Percentiles rank a stretch among this genome's conserved stretches.
phyloP scores from a whole-genome alignment of 768 basidiomycete species.

The Amanita pallidorosea region DNA sequence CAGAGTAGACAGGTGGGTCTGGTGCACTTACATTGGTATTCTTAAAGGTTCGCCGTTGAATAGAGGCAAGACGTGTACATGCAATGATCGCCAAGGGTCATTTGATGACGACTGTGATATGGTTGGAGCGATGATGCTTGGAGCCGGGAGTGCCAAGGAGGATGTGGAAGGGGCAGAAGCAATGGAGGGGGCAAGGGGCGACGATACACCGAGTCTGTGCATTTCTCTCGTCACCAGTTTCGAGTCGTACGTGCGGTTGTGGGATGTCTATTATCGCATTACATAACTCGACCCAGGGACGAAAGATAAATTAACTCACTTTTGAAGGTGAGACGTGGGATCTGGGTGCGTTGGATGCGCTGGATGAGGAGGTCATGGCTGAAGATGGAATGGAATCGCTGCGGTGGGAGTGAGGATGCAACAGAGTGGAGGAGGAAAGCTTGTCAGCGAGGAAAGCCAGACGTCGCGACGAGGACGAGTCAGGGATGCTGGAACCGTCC shows the following conservation, averaged over 20 bases:
- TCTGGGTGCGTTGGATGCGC: conserved; percentile 21
- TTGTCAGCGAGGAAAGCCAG: conserved; percentile 34
- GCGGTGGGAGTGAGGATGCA: conserved; percentile 19
- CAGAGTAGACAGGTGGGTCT: not conserved
- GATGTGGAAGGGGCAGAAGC: conserved; percentile 40
- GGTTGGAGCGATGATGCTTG: conserved; percentile 25
- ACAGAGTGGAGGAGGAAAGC: conserved; percentile 26
- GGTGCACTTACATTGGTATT: conserved; percentile 61
- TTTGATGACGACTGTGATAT: conserved; percentile 32
- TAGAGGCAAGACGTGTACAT: conserved; percentile 80
- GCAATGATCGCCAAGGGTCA: conserved; percentile 78
- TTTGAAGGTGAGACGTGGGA: conserved; percentile 43
- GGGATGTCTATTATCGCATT: conserved; percentile 28
- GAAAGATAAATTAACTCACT: conserved; percentile 17
- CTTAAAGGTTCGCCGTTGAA: conserved; percentile 87
- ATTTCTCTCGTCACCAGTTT: conserved; percentile 78
- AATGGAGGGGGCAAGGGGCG: conserved; percentile 40
- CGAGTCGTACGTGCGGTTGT: conserved; percentile 68
- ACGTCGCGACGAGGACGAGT: conserved; percentile 10
- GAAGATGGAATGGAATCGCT: conserved; percentile 26
- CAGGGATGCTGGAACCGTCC: conserved; percentile 11
- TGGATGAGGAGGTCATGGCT: conserved; percentile 25
- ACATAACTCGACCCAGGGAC: conserved; percentile 7
- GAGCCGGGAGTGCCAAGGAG: conserved; percentile 29
- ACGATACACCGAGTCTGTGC: conserved; percentile 64